phyloP scores from a whole-genome alignment of 1,139 yeast species.

The Sugiyamaella pinicola region DNA sequence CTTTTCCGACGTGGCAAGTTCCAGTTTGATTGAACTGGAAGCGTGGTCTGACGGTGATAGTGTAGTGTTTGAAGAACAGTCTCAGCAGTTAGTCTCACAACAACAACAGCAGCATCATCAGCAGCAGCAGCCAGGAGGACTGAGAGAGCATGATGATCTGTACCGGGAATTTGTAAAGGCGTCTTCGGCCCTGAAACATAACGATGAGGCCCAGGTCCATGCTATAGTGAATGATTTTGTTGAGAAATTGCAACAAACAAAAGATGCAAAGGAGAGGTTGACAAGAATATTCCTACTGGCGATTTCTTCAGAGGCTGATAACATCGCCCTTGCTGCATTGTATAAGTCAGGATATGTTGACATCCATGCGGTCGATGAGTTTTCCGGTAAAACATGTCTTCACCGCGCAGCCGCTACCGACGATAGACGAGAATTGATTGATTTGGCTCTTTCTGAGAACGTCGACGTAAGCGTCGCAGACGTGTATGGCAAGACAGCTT shows the following conservation, averaged over 20 bases:
- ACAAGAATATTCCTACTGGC: constrained; percentile 68
- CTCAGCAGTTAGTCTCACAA: background rate
- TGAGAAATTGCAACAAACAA: constrained; percentile 53
- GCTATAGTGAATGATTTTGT: constrained; percentile 46
- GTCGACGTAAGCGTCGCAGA: constrained; percentile 52
- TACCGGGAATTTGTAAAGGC: constrained; percentile 67
- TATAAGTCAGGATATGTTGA: constrained; percentile 46
- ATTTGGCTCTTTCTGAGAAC: constrained; percentile 40
- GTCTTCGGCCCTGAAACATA: constrained; percentile 42
- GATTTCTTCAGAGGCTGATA: constrained; percentile 51
- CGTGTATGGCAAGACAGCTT: constrained; percentile 76
- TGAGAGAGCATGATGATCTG: constrained; percentile 54
- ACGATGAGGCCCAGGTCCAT: constrained; percentile 27
- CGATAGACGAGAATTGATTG: constrained; percentile 39
- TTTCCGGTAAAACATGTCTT: constrained; percentile 47
- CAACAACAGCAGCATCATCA: background rate
- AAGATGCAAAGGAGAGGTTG: constrained; percentile 50
- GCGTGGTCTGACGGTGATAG: constrained; percentile 79
- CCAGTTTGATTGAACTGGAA: constrained; percentile 78
- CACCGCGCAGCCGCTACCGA: constrained; percentile 51
- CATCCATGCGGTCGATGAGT: constrained; percentile 47
- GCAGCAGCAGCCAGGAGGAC: background rate
- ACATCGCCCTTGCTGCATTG: constrained; percentile 46
- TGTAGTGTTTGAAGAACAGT: constrained; percentile 30
- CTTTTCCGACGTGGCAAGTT: constrained; percentile 79